Conservation (phyloP, 148 eudicot species). For the Fallopia convolvulus region DNA sequence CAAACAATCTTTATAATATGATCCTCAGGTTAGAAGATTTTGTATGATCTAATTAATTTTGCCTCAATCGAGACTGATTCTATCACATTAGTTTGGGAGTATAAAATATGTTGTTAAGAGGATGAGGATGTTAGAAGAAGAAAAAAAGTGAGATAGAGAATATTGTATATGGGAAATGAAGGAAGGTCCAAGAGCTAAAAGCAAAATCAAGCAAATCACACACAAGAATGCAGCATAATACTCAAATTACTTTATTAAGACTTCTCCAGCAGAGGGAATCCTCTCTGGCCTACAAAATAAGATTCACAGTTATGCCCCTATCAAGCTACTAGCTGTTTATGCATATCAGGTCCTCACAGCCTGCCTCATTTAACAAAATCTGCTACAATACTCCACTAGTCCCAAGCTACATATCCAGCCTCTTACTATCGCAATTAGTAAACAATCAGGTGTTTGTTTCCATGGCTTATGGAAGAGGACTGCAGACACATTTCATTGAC, state of each 20-base stretch:
- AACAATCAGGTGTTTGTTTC: background rate
- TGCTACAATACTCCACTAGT: background rate
- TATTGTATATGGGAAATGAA: background rate
- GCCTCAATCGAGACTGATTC: background rate
- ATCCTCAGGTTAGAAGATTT: background rate
- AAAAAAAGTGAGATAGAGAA: background rate
- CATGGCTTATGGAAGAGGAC: slow-evolving; percentile 2
- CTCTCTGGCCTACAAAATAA: background rate
- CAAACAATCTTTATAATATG: background rate
- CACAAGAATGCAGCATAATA: background rate
- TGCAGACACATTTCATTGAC: background rate
- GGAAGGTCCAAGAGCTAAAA: background rate
- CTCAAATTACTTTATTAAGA: background rate
- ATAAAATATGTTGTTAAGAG: background rate
- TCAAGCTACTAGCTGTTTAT: background rate
- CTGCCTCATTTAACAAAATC: background rate
- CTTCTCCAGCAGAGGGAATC: background rate
- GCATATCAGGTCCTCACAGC: background rate
- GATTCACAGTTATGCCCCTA: background rate
- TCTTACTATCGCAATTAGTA: background rate
- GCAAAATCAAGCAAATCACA: background rate
- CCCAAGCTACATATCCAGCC: background rate
- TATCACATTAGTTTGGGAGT: background rate
- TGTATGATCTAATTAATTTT: background rate
- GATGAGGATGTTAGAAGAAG: background rate